Evolutionary conservation across 2,329 filamentous ascomycete genomes (phyloP).

Genomic region (Aphanocladium album): DNA sequence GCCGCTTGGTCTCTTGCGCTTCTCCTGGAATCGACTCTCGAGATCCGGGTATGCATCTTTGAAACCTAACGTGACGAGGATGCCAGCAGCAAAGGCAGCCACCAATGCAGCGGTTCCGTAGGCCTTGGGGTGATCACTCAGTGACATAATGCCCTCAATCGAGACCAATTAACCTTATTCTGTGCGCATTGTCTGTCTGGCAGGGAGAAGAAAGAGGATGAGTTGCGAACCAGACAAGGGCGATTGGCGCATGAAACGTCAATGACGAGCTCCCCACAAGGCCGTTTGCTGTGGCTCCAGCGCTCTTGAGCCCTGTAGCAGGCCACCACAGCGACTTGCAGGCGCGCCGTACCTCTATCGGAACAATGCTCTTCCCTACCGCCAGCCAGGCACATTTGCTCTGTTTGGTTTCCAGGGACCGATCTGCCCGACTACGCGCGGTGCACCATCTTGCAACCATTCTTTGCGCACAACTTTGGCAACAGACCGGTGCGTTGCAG

Average conservation of each 20-base stretch:
- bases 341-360: not conserved
- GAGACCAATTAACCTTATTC: not conserved
- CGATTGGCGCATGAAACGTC: not conserved
- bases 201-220: not conserved
- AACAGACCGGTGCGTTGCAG: not conserved
- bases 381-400: not conserved
- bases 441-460: no score
- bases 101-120: slow-evolving; percentile 63
- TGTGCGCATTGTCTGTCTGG: not conserved
- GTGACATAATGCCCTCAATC: slow-evolving; percentile 42
- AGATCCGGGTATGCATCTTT: slow-evolving; percentile 77
- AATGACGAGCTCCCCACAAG: not conserved
- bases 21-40: slow-evolving; percentile 56
- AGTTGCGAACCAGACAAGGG: not conserved
- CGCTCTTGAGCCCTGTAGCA: not conserved
- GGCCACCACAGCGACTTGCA: not conserved
- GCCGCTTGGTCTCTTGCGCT: slow-evolving; percentile 24
- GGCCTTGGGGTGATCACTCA: slow-evolving; percentile 56
- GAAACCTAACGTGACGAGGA: slow-evolving; percentile 69
- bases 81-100: slow-evolving; percentile 71
- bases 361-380: slow-evolving; percentile 12
- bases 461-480: not conserved
- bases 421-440: not conserved
- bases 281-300: not conserved
- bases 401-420: not conserved